Conservation (phyloP, 805 yeast genomes). For the Metschnikowia dekortorum region DNA sequence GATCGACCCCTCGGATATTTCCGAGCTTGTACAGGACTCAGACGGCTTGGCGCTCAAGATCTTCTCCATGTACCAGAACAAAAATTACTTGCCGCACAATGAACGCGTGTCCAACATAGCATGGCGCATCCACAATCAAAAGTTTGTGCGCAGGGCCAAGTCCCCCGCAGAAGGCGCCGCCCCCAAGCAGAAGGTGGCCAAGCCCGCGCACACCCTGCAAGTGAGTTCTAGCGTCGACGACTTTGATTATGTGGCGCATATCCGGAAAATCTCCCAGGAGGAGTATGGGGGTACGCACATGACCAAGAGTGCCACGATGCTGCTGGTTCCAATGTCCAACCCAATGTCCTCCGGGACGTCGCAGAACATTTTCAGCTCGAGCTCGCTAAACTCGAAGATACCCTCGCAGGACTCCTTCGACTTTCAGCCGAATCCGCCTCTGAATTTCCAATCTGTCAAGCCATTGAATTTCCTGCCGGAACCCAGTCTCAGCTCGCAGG, state of each 20-base stretch:
- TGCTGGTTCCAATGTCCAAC: neutral
- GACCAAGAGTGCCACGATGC: neutral
- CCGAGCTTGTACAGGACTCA: constrained; percentile 26
- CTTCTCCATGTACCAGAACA: constrained; percentile 39
- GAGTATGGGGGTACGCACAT: constrained; percentile 20
- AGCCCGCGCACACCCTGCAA: neutral
- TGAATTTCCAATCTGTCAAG: no score
- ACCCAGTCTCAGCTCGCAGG: no score
- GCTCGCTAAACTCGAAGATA: neutral
- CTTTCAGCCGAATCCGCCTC: neutral
- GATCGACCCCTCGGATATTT: constrained; percentile 1
- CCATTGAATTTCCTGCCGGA: no score
- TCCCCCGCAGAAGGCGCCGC: constrained; percentile 2
- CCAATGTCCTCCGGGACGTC: neutral
- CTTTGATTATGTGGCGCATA: constrained; percentile 45
- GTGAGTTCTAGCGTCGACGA: constrained; percentile 33
- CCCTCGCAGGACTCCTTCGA: neutral
- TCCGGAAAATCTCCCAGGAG: constrained; percentile 38
- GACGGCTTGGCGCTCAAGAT: constrained; percentile 36
- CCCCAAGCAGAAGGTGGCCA: neutral
- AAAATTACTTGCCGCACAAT: constrained; percentile 39
- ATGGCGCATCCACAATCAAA: constrained; percentile 42
- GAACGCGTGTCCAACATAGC: constrained; percentile 41
- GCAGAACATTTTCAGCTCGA: neutral
- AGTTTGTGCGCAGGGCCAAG: constrained; percentile 17